A percentile compares a stretch with the other conserved stretches of the same genome.
Conservation (phyloP, 805 yeast genomes). For the Candida odintsovae region DNA sequence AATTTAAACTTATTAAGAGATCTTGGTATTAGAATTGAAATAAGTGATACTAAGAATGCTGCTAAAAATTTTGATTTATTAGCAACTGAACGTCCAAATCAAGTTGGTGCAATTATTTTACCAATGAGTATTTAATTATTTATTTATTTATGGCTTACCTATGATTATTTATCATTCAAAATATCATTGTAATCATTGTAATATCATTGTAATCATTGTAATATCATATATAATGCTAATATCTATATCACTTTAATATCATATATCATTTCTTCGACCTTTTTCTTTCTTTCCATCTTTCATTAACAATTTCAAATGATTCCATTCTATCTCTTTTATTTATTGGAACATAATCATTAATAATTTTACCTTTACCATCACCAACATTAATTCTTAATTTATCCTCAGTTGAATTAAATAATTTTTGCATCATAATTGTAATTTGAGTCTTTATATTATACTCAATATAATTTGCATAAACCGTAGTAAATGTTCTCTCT, state of each 20-base stretch:
- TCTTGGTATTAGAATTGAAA: slow-evolving; percentile 66
- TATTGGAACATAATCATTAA: slow-evolving; percentile 52
- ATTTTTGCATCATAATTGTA: slow-evolving; percentile 25
- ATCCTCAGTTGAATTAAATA: slow-evolving; percentile 13
- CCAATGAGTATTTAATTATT: background rate
- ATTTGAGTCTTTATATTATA: slow-evolving; percentile 51
- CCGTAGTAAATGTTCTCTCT: slow-evolving; percentile 35
- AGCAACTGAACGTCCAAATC: slow-evolving; percentile 73
- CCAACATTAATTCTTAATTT: slow-evolving; percentile 51
- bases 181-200: too few relatives aligned
- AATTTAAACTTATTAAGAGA: slow-evolving; percentile 44
- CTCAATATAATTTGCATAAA: slow-evolving; percentile 50
- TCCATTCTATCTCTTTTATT: slow-evolving; percentile 52
- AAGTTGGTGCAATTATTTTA: slow-evolving; percentile 54
- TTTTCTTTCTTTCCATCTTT: slow-evolving; percentile 45
- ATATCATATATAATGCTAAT: too few relatives aligned
- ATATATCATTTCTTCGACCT: slow-evolving; percentile 3
- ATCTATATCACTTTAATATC: too few relatives aligned
- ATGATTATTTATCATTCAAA: too few relatives aligned
- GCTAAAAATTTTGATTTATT: slow-evolving; percentile 67
- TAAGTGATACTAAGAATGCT: slow-evolving; percentile 60
- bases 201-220: too few relatives aligned
- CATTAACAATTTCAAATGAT: slow-evolving; percentile 64
- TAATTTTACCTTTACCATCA: slow-evolving; percentile 69
- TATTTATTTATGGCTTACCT: too few relatives aligned